These are phyloP conservation scores for Pezicula radicicola DNA, from an alignment of 2,329 filamentous ascomycete genomes.

Conservation along the genomic window DNA sequence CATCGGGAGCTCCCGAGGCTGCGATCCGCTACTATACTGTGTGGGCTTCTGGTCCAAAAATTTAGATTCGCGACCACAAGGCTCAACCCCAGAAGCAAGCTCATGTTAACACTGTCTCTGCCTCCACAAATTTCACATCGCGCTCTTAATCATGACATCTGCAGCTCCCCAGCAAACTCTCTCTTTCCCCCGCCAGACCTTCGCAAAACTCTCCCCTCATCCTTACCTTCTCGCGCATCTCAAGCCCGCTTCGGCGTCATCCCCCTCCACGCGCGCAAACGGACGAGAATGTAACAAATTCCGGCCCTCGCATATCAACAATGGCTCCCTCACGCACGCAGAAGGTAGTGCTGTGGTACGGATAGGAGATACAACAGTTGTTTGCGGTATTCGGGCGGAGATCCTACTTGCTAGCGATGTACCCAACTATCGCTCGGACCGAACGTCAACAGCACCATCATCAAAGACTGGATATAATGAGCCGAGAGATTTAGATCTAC, in stretches of 20 bases:
- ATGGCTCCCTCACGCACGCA: constrained; percentile 80
- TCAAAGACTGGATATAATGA: constrained; percentile 33
- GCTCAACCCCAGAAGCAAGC: not conserved
- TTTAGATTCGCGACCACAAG: not conserved
- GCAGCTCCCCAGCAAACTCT: constrained; percentile 22
- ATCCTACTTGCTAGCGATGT: constrained; percentile 75
- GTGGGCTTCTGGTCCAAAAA: not conserved
- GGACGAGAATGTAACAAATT: constrained; percentile 69
- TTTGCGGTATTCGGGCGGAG: constrained; percentile 88
- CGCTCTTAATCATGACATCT: constrained; percentile 15
- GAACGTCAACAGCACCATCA: constrained; percentile 30
- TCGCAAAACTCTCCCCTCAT: constrained; percentile 85
- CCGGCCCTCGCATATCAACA: constrained; percentile 73
- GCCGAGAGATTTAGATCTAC: constrained; percentile 62
- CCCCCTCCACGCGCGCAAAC: constrained; percentile 71
- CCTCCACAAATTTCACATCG: no score
- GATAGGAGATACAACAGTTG: constrained; percentile 86
- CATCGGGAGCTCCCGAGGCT: no score
- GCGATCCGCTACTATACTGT: no score
- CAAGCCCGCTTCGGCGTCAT: constrained; percentile 49
- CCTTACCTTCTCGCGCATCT: constrained; percentile 90
- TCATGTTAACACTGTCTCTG: not conserved
- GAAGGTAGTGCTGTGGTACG: constrained; percentile 88
- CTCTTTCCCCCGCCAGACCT: constrained; percentile 62
- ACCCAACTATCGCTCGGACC: constrained; percentile 55